These are phyloP conservation scores for Lachnellula subtilissima DNA, from an alignment of 2,329 filamentous ascomycete species.

Conservation along the genomic window DNA sequence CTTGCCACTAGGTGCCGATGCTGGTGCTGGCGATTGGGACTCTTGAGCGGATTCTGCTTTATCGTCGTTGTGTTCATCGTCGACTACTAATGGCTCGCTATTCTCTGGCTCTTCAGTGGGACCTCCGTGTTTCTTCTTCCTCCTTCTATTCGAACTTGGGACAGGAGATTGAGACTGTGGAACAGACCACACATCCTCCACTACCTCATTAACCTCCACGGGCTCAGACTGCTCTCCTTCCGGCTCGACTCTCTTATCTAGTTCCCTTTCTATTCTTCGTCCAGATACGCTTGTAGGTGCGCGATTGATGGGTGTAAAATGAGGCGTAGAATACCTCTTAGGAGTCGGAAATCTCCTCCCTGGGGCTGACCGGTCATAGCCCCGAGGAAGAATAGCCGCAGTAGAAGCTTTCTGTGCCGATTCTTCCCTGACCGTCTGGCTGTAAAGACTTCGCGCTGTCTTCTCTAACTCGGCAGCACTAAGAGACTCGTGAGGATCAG, in stretches of 20 bases:
- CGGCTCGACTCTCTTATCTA: neutral
- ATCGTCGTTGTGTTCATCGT: too few species aligned
- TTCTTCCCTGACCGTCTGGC: neutral
- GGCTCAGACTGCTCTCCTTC: neutral
- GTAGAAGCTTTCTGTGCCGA: neutral
- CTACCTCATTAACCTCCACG: neutral
- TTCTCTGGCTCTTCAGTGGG: neutral
- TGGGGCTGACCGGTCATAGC: neutral
- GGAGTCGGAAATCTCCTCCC: neutral
- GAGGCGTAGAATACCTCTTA: neutral
- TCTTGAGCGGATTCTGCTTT: neutral
- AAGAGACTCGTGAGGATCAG: neutral
- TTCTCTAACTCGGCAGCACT: neutral
- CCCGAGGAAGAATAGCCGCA: neutral
- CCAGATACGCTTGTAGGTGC: neutral
- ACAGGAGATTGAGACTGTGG: neutral
- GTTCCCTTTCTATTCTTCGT: too few species aligned
- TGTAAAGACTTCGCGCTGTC: neutral
- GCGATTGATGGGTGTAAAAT: neutral
- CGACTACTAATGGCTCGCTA: too few species aligned
- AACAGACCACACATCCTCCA: neutral
- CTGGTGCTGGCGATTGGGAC: neutral
- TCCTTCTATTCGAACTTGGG: neutral
- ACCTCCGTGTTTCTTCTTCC: neutral
- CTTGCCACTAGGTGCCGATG: slow-evolving; percentile 10